phyloP scores from a whole-genome alignment of 2,329 filamentous ascomycete species.

The Talaromyces sp. region DNA sequence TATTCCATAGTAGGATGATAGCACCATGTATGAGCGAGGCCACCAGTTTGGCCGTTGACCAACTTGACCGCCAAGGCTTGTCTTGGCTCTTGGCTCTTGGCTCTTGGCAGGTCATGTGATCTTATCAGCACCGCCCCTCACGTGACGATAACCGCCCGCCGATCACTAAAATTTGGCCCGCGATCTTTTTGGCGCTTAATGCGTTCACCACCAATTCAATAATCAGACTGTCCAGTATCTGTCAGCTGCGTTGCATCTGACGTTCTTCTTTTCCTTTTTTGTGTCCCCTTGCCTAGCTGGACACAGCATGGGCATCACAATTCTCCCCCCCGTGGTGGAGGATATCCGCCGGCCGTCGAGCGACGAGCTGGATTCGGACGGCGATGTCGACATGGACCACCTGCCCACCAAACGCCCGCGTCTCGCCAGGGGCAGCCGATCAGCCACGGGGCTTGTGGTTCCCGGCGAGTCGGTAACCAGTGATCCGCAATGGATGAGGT shows the following conservation, averaged over 20 bases:
- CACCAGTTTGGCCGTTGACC: too few relatives aligned
- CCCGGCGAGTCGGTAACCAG: slow-evolving; percentile 84
- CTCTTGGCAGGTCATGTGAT: neutral
- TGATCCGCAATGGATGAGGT: slow-evolving; percentile 92
- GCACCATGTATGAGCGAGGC: too few relatives aligned
- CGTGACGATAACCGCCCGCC: neutral
- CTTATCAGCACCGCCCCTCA: neutral
- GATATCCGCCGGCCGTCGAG: slow-evolving; percentile 23
- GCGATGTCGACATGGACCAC: slow-evolving; percentile 28
- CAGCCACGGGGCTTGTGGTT: slow-evolving; percentile 61
- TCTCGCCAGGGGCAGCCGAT: neutral
- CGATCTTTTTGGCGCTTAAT: neutral
- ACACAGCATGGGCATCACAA: slow-evolving; percentile 54
- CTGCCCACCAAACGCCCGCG: slow-evolving; percentile 27
- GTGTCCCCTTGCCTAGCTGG: neutral
- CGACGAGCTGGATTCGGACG: slow-evolving; percentile 40
- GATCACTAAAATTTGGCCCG: neutral
- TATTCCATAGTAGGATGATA: too few relatives aligned
- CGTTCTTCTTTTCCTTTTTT: neutral
- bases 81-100: neutral
- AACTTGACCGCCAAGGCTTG: too few relatives aligned
- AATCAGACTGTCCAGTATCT: neutral
- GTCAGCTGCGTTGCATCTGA: neutral
- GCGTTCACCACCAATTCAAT: neutral
- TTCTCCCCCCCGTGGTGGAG: slow-evolving; percentile 47